Base-by-base conservation (phyloP, 1,284 basidiomycete genomes). In the Ganoderma multipileum region DNA sequence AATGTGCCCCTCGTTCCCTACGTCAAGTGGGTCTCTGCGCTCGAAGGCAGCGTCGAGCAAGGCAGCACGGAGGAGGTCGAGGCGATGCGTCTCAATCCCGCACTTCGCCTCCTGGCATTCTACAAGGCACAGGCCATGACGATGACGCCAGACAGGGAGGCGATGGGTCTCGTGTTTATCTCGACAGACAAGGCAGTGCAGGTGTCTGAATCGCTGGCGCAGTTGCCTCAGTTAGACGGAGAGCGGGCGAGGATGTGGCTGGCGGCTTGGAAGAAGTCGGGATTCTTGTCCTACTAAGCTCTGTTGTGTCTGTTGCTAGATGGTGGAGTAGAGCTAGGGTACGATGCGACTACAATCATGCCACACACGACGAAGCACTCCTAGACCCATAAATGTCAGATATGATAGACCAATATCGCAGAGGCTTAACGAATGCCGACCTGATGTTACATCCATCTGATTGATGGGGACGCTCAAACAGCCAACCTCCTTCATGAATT, bases 51-150 rank as follows among this genome's bases (percentile, higher is more conserved):
- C 57, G 60, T 71, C 38, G 61, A 57, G 11, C 39, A 63, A 8
- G 72, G 68, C 60, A 61, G 61, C 63, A 39, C 63, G 1, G 72
- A 77, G 26, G 83, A 81, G 79, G 66, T 82, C 30, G 74, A 77
- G 61, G 67, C 67, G 26, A 72, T 75, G 62, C 70, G 72, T 30
- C 59, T 42, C 20, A 79, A 79, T 63, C 80, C 80, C 3, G 80
- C 79, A 0, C 66, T 81, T 23, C 75, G 75, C 28, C 68, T 81
- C 11, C 66, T 80, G 55, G 70, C 75, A 9, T 79, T 80, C 71
- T 82, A 75, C 74, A 65, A 69, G 58, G 66, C 20, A 18, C 65
- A 63, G 38, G 57, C 38, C 36, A 18, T 26, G 18, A 30, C 11
- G 23, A n/a, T 28, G 23, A 66, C 67, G 14, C 62, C 67, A 3